A percentile compares a stretch with the other conserved stretches of the same genome.
Conservation (phyloP, 768 basidiomycete genomes). For the Flagelloscypha sp. region DNA sequence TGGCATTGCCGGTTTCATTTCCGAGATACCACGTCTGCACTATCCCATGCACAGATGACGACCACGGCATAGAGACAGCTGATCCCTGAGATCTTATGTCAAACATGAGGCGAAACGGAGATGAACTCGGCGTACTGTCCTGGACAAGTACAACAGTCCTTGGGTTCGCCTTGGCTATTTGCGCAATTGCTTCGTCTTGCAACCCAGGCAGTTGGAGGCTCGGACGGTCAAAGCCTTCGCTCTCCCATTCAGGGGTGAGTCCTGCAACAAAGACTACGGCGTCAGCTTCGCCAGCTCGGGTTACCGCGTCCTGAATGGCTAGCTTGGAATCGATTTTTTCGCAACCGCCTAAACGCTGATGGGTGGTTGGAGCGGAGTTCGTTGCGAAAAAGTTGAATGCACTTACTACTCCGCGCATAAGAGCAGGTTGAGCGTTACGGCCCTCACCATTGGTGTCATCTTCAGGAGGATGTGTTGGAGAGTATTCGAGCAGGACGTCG, state of each 20-base stretch:
- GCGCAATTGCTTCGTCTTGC: constrained; percentile 50
- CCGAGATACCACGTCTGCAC: constrained; percentile 62
- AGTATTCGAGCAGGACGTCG: constrained; percentile 53
- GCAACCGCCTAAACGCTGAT: constrained; percentile 60
- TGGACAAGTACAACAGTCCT: constrained; percentile 56
- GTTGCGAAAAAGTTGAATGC: background rate
- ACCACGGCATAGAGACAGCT: constrained; percentile 71
- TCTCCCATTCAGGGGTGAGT: constrained; percentile 66
- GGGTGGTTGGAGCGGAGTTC: background rate
- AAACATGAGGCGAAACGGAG: background rate
- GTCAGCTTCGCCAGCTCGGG: constrained; percentile 45
- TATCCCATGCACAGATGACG: constrained; percentile 41
- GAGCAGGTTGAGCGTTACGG: constrained; percentile 48
- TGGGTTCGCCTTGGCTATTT: constrained; percentile 45
- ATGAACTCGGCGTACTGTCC: constrained; percentile 39
- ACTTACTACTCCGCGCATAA: constrained; percentile 62
- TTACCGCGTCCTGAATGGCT: constrained; percentile 49
- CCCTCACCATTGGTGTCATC: constrained; percentile 34
- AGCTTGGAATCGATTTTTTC: constrained; percentile 50
- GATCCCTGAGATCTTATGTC: constrained; percentile 40
- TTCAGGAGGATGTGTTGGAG: constrained; percentile 45
- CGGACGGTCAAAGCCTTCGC: constrained; percentile 66
- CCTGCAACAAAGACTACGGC: constrained; percentile 53
- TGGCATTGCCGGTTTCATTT: constrained; percentile 57
- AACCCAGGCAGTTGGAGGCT: constrained; percentile 49